A percentile compares a stretch with the other conserved stretches of the same genome.
These are phyloP conservation scores for Lycium ferocissimum DNA, from an alignment of 257 asterid genomes.

Conservation along the genomic window DNA sequence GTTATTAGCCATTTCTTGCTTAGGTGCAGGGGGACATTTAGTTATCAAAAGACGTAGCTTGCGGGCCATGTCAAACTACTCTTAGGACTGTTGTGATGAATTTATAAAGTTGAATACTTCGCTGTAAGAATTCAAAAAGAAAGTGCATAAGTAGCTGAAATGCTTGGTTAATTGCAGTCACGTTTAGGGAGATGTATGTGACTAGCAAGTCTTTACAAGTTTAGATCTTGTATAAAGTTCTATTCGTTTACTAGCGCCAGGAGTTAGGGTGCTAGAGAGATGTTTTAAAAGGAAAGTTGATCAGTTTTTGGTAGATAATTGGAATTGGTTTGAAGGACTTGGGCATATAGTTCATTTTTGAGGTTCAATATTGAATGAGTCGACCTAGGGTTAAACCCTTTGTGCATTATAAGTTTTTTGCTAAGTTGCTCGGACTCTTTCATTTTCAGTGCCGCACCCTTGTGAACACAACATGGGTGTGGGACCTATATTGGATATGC, in stretches of 20 bases:
- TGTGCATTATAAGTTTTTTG: not conserved
- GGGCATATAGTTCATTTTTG: not conserved
- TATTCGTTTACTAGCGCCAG: no score
- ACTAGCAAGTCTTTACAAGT: no score
- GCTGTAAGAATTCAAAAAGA: not conserved
- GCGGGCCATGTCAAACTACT: not conserved
- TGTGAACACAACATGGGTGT: no score
- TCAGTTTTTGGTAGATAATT: not conserved
- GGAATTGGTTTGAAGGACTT: not conserved
- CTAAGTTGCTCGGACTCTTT: no score
- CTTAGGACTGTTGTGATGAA: not conserved
- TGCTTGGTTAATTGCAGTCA: not conserved
- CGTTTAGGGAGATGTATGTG: not conserved
- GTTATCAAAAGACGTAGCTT: not conserved
- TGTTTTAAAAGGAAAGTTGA: not conserved
- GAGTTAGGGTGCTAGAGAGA: not conserved
- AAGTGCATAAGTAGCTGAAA: not conserved
- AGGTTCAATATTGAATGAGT: not conserved
- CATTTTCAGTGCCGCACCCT: no score
- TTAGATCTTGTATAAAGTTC: no score
- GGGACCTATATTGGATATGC: no score
- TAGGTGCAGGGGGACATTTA: constrained; percentile 1
- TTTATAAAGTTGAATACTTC: not conserved
- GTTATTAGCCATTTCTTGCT: constrained; percentile 15
- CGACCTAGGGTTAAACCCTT: not conserved